A percentile compares a stretch with the other conserved stretches of the same genome.
Conservation (phyloP, 331 rosid genomes). For the Quercus tomentella region DNA sequence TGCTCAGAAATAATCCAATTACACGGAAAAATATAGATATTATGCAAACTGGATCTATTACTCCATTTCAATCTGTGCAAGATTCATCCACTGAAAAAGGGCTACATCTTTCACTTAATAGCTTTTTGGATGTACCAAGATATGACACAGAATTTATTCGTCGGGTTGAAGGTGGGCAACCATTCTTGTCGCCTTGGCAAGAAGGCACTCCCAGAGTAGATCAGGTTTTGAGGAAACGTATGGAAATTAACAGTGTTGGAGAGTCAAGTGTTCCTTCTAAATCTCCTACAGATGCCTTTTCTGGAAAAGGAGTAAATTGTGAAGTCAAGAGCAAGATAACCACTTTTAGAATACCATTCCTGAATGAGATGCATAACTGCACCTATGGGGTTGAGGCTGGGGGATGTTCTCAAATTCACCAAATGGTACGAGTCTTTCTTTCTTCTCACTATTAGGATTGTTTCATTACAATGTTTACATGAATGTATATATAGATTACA, state of each 20-base stretch:
- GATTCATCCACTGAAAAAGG: slow-evolving; percentile 41
- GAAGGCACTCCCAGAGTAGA: slow-evolving; percentile 48
- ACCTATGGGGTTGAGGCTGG: slow-evolving; percentile 33
- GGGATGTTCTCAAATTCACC: slow-evolving; percentile 30
- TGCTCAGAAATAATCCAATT: slow-evolving; percentile 24
- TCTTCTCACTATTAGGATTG: background rate
- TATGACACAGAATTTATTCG: slow-evolving; percentile 43
- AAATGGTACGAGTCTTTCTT: slow-evolving; percentile 31
- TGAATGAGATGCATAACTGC: slow-evolving; percentile 29
- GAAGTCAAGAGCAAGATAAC: slow-evolving; percentile 37
- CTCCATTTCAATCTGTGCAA: slow-evolving; percentile 39
- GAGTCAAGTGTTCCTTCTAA: slow-evolving; percentile 41
- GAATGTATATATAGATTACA: too few species aligned
- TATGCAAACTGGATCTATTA: slow-evolving; percentile 32
- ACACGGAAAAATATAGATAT: slow-evolving; percentile 41
- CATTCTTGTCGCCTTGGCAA: slow-evolving; percentile 45
- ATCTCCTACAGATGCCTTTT: slow-evolving; percentile 26
- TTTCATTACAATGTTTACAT: background rate
- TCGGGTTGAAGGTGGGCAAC: slow-evolving; percentile 40
- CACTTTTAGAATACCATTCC: slow-evolving; percentile 25
- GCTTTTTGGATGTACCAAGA: slow-evolving; percentile 37
- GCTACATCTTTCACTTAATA: slow-evolving; percentile 62
- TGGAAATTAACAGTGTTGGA: slow-evolving; percentile 38
- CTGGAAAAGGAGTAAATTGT: slow-evolving; percentile 36
- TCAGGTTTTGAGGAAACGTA: slow-evolving; percentile 40